Evolutionary conservation across 495 filamentous ascomycete species (phyloP), one percentile per base, ranked within the genome.

Genomic region (Friedmanniomyces endolithicus): DNA sequence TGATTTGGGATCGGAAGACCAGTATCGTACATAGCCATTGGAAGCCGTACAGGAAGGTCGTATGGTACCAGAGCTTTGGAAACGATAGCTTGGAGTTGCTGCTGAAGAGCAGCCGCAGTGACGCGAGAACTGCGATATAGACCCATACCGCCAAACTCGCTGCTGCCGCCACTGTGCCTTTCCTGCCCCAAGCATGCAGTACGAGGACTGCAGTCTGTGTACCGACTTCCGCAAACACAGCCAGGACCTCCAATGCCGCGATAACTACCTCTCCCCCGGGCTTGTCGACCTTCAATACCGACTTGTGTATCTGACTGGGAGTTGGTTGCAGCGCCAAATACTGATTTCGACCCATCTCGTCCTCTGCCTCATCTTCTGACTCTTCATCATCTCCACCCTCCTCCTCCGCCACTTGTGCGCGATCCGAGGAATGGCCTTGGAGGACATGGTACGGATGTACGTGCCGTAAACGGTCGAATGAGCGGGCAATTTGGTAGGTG

Each of bases 41-140:
- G 49, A 84, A 72, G 50, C 76, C 74, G 67, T 99, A 99, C n/a
- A 97, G 76, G 44, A 76, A 70, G 8, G 88, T 83, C 0, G 94
- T 97, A 68, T 99, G 92, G 59, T 88, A 88, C 94, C 94, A 99
- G 11, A 97, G 68, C 39, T 78, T 75, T 16, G 85, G 84, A 23
- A 89, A 77, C 0, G 72, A 74, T 19, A 63, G 59, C 61, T 81
- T 81, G 59, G 78, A 76, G 31, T 78, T 76, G 56, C 80, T 81
- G 17, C 84, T 83, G 52, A 88, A 74, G 27, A 86, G 72, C 48
- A 96, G 72, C 14, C 92, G 83, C 7, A 87, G 67, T 25, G 79
- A 76, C 6, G 81, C 82, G 55, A 99, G 76, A 25, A 84, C 72
- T 40, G 94, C 70, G 46, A 90, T 80, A 64, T 97, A 99, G 27